Conservation (phyloP, 805 yeast genomes). For the Dipodascopsis uninucleata region DNA sequence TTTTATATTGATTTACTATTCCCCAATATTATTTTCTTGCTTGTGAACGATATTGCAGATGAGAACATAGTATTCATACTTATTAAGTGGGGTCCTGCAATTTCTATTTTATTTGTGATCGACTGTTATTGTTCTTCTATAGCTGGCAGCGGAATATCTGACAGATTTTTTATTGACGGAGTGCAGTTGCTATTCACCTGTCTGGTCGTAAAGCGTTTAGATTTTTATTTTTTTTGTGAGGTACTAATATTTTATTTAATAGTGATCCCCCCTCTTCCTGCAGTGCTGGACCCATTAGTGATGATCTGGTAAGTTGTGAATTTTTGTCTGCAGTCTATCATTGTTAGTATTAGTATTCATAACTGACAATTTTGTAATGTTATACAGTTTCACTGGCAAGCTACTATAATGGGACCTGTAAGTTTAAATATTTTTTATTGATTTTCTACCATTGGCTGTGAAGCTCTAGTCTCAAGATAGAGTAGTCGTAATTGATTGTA, state of each 20-base stretch:
- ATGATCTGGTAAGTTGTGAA: slow-evolving; percentile 54
- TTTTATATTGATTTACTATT: no score
- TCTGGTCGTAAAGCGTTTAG: background rate
- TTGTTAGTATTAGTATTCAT: background rate
- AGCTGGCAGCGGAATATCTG: background rate
- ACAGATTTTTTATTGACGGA: slow-evolving; percentile 23
- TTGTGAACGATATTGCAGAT: no score
- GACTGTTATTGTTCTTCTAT: background rate
- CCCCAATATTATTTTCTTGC: no score
- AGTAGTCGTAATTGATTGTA: background rate
- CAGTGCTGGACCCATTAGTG: slow-evolving; percentile 98
- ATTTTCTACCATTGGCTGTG: no score
- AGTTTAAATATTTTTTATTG: background rate
- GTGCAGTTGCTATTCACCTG: background rate
- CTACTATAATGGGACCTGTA: slow-evolving; percentile 94
- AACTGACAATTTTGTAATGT: background rate
- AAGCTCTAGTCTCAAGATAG: no score
- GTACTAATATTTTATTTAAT: slow-evolving; percentile 7
- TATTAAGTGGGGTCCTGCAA: no score
- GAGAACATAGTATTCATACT: no score
- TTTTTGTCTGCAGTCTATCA: background rate
- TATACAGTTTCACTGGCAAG: slow-evolving; percentile 90
- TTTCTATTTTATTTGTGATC: no score
- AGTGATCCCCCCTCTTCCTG: slow-evolving; percentile 99
- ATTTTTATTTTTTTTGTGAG: slow-evolving; percentile 4